Percentiles rank a stretch among this genome's conserved stretches.
phyloP scores from a whole-genome alignment of 2,329 filamentous ascomycete species.

The Cryphonectria nitschkei region DNA sequence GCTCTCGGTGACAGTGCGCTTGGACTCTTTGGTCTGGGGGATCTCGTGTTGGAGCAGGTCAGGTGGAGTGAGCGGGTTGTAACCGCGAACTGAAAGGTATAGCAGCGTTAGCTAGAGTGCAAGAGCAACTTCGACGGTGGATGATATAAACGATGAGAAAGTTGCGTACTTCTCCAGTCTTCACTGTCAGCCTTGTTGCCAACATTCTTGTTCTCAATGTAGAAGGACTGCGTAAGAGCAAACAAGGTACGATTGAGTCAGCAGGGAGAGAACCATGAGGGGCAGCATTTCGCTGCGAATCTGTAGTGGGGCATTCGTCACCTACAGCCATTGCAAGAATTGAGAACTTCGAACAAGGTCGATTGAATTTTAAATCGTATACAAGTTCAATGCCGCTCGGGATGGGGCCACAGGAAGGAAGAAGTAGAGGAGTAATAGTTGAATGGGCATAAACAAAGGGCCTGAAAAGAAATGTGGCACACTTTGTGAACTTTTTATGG shows the following conservation, averaged over 20 bases:
- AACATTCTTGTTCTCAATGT: conserved; percentile 77
- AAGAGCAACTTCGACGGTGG: background rate
- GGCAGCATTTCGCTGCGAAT: conserved; percentile 9
- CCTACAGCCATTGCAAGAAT: conserved; percentile 41
- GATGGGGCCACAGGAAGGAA: background rate
- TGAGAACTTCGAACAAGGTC: background rate
- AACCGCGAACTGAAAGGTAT: conserved; percentile 69
- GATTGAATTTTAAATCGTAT: background rate
- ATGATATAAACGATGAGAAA: conserved; percentile 20
- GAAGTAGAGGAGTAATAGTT: background rate
- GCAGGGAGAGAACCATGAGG: conserved; percentile 1
- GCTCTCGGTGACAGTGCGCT: conserved; percentile 62
- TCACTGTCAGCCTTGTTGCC: conserved; percentile 75
- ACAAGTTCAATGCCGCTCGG: conserved; percentile 9
- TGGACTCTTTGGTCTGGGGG: conserved; percentile 59
- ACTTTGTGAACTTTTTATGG: conserved; percentile 7
- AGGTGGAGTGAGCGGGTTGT: conserved; percentile 90
- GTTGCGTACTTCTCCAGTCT: conserved; percentile 76
- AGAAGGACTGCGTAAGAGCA: conserved; percentile 57
- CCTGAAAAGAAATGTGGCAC: conserved; percentile 8
- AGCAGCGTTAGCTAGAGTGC: conserved; percentile 33
- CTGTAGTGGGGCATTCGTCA: conserved; percentile 20
- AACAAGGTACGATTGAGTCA: conserved; percentile 34
- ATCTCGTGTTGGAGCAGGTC: conserved; percentile 97
- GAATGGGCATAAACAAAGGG: background rate